These are phyloP conservation scores for Nidularia sp. DNA, from an alignment of 768 basidiomycete genomes.

Conservation along the genomic window DNA sequence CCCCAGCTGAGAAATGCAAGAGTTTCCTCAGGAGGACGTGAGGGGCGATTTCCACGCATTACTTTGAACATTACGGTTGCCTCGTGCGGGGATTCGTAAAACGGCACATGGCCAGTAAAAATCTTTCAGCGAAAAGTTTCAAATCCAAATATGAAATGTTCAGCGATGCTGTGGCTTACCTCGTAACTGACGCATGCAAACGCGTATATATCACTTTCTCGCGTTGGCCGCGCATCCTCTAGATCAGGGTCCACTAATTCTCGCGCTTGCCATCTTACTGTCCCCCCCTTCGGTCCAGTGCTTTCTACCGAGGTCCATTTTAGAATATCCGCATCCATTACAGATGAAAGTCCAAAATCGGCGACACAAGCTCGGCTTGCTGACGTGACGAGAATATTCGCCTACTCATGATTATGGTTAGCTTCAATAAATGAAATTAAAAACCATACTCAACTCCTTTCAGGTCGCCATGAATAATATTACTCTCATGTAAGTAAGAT, in stretches of 20 bases:
- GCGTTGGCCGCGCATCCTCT: background rate
- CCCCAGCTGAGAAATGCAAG: background rate
- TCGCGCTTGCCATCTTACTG: conserved; percentile 8
- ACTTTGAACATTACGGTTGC: conserved; percentile 13
- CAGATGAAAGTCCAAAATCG: conserved; percentile 4
- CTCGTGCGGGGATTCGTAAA: conserved; percentile 11
- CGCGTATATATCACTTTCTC: conserved; percentile 7
- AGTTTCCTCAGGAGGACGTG: background rate
- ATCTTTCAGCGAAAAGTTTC: conserved; percentile 3
- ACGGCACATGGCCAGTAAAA: conserved; percentile 15
- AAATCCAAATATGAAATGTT: background rate
- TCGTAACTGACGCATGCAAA: conserved; percentile 8
- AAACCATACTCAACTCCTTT: conserved; percentile 8
- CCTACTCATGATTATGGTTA: conserved; percentile 1
- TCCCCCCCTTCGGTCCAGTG: background rate
- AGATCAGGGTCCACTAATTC: conserved; percentile 2
- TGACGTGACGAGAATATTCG: conserved; percentile 9
- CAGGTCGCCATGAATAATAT: conserved; percentile 12
- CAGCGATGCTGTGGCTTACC: background rate
- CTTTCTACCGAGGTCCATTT: background rate
- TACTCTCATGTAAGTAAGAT: conserved; percentile 8
- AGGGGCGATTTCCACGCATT: conserved; percentile 7
- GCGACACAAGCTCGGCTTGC: conserved; percentile 4
- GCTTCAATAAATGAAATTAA: no score
- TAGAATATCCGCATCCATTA: background rate